Percentiles rank a stretch among this genome's conserved stretches.
phyloP scores from a whole-genome alignment of 2,329 filamentous ascomycete genomes.

The Colletotrichum sp. region DNA sequence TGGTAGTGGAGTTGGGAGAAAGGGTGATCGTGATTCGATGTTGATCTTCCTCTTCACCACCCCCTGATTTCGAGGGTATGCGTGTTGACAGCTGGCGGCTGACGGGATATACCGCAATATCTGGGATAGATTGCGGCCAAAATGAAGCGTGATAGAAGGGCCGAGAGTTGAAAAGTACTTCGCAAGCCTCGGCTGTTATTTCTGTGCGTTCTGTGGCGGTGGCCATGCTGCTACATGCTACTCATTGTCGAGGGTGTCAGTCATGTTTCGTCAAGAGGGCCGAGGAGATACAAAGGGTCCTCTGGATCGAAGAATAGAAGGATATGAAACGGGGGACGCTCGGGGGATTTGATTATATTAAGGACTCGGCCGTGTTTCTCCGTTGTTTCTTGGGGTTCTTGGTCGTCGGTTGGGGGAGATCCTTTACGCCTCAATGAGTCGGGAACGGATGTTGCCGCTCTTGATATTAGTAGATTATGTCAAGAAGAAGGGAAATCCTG shows the following conservation, averaged over 20 bases:
- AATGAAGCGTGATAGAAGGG: not conserved
- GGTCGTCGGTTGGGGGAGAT: not conserved
- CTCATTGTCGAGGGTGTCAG: not conserved
- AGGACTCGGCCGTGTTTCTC: not conserved
- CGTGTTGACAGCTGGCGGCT: not conserved
- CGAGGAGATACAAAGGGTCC: not conserved
- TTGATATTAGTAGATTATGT: fast-evolving
- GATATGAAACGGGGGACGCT: not conserved
- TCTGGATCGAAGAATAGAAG: not conserved
- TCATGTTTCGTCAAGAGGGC: not conserved
- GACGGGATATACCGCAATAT: not conserved
- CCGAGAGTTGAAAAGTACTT: not conserved
- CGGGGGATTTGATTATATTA: not conserved
- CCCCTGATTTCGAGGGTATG: not conserved
- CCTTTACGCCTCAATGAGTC: not conserved
- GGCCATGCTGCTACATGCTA: not conserved
- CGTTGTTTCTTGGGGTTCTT: not conserved
- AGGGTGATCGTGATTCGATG: not conserved
- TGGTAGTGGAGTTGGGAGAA: not conserved
- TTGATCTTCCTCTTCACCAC: not conserved
- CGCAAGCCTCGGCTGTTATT: not conserved
- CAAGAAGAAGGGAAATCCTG: fast-evolving
- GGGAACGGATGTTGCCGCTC: fast-evolving
- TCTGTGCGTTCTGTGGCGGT: not conserved
- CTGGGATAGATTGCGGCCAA: not conserved